Evolutionary conservation across 2,329 filamentous ascomycete genomes (phyloP).

Genomic region (Microsporum canis): DNA sequence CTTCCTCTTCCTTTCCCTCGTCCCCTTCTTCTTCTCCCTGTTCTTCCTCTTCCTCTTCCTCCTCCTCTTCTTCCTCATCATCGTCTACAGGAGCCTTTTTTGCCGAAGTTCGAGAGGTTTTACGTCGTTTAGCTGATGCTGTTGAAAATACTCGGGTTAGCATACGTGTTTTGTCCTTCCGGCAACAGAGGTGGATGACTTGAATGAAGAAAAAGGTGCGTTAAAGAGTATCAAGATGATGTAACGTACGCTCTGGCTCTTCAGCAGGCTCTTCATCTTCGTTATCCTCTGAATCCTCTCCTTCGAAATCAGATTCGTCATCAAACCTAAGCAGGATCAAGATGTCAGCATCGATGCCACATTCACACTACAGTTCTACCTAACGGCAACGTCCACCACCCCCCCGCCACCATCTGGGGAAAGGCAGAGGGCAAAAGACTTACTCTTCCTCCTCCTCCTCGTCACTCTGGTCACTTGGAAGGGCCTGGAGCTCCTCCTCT

Average conservation of each 20-base stretch:
- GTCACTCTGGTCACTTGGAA: slow-evolving; percentile 40
- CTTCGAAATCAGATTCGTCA: slow-evolving; percentile 21
- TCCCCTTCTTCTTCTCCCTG: slow-evolving; percentile 19
- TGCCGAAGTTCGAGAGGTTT: slow-evolving; percentile 15
- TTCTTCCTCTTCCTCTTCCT: slow-evolving; percentile 22
- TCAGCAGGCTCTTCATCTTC: slow-evolving; percentile 19
- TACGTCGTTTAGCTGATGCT: slow-evolving; percentile 19
- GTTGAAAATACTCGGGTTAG: background rate
- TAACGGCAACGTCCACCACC: background rate
- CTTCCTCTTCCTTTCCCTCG: slow-evolving; percentile 19
- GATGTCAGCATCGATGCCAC: slow-evolving; percentile 4
- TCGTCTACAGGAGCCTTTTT: slow-evolving; percentile 1
- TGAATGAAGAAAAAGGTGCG: background rate
- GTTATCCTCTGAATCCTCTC: slow-evolving; percentile 17
- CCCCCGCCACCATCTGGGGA: background rate
- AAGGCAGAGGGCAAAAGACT: background rate
- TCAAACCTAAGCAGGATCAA: slow-evolving; percentile 20
- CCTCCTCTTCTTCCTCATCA: slow-evolving; percentile 12
- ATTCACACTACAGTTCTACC: background rate
- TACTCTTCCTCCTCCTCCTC: slow-evolving; percentile 36
- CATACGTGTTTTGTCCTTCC: background rate
- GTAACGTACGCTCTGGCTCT: slow-evolving; percentile 12
- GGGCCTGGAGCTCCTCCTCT: slow-evolving; percentile 36
- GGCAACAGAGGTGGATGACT: background rate
- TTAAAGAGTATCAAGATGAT: background rate